Conservation (phyloP, 345 rosid genomes). For the Sonneratia caseolaris region DNA sequence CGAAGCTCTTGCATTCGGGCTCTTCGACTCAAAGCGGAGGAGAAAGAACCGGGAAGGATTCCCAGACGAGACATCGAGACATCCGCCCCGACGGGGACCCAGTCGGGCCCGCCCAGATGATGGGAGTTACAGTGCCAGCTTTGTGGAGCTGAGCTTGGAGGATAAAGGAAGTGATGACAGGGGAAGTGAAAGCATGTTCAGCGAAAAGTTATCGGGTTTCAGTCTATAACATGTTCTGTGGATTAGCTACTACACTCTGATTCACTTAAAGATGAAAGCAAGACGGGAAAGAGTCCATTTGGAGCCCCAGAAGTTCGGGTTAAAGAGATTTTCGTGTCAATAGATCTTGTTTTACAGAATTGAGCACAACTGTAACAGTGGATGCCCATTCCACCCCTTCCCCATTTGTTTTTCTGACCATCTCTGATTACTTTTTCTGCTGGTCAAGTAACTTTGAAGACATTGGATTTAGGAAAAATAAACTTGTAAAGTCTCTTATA, state of each 20-base stretch:
- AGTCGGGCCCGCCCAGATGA: slow-evolving; percentile 2
- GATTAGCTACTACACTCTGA: neutral
- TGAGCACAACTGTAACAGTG: neutral
- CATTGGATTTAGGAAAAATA: neutral
- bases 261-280: neutral
- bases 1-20: slow-evolving; percentile 47
- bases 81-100: slow-evolving; percentile 16
- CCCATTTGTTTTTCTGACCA: neutral
- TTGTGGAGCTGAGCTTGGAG: slow-evolving; percentile 10
- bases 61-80: slow-evolving; percentile 9
- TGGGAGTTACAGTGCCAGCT: slow-evolving; percentile 6
- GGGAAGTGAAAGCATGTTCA: neutral
- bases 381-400: neutral
- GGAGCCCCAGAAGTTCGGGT: neutral
- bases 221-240: neutral
- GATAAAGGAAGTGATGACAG: slow-evolving; percentile 18
- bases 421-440: neutral
- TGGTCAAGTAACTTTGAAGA: neutral
- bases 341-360: neutral
- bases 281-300: neutral
- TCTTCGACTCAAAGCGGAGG: slow-evolving; percentile 26
- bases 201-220: neutral
- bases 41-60: slow-evolving; percentile 19
- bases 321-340: neutral
- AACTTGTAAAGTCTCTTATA: neutral